Percentiles rank a stretch among this genome's conserved stretches.
Conservation (phyloP, 78 protist genomes). For the Dictyostelium purpureum region DNA sequence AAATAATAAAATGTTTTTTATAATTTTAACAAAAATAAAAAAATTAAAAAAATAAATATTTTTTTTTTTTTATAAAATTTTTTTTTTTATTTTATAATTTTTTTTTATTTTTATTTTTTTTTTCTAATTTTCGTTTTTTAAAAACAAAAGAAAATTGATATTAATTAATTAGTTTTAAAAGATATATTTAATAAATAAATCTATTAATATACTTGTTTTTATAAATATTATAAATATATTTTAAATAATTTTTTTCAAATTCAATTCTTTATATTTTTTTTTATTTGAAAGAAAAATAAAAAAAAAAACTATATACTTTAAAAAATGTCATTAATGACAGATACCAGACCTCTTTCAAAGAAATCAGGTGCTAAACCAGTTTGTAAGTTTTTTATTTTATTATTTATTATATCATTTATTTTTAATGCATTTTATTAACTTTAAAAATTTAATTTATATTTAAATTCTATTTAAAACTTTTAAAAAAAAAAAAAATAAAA, state of each 20-base stretch:
- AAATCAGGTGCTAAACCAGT: conserved; percentile 21
- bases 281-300: neutral
- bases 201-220: neutral
- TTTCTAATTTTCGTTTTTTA: too few species aligned
- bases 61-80: neutral
- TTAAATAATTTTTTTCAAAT: neutral
- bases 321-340: conserved; percentile 27
- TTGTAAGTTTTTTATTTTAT: neutral
- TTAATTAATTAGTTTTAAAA: too few species aligned
- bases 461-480: too few species aligned
- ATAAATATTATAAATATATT: neutral
- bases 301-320: neutral
- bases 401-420: neutral
- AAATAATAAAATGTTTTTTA: neutral
- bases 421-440: neutral
- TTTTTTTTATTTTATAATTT: neutral
- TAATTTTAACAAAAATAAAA: neutral
- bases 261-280: neutral
- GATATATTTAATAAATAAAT: neutral
- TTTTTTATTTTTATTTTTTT: too few species aligned
- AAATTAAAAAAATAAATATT: neutral
- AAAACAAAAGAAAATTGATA: too few species aligned
- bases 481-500: too few species aligned
- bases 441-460: too few species aligned
- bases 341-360: conserved; percentile 23